Evolutionary conservation across 2,329 filamentous ascomycete species (phyloP), one percentile per base, ranked within the genome.

Genomic region (Pestalotiopsis sp.): DNA sequence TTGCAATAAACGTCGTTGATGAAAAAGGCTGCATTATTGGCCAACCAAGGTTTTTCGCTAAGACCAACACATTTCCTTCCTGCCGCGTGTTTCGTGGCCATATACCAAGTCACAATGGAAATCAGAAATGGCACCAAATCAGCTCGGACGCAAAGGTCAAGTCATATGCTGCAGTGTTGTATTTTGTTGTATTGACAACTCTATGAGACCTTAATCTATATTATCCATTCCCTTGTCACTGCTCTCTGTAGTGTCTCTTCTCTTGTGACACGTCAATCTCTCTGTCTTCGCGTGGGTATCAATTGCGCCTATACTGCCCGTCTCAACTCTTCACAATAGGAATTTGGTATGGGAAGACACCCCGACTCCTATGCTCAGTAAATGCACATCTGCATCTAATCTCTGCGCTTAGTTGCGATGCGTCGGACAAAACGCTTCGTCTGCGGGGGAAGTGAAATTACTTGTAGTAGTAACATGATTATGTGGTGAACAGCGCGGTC

Each of bases 361-460:
- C 59, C n/a, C 59, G 59, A 62, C 59, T 62, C 59, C 31, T 36
- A 14, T 62, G 27, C 59, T 62, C 31, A 39, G n/a, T 39, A 36
- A 36, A 59, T 59, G 57, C 23, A 27, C 23, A 27, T 5, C 27
- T 62, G 59, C 59, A 38, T 36, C 27, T 62, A 13, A 14, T 62
- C n/a, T 62, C 17, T 20, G 17, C 20, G 59, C 17, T 36, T 36
- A 36, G 31, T 13, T 62, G 17, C 58, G 59, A 62, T 36, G 57
- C 23, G 57, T 59, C 57, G 23, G 57, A 36, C 57, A 20, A 27
- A 59, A 36, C 23, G 27, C 13, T 11, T 27, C 23, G 25, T 59
- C 36, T 62, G 59, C 59, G n/a, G 59, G 27, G 36, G 2, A 20
- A 61, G 27, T 39, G 31, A 20, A 36, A 36, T 9, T 12, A 27